phyloP scores from a whole-genome alignment of 2,329 filamentous ascomycete species.

The Venturia oleaginea region DNA sequence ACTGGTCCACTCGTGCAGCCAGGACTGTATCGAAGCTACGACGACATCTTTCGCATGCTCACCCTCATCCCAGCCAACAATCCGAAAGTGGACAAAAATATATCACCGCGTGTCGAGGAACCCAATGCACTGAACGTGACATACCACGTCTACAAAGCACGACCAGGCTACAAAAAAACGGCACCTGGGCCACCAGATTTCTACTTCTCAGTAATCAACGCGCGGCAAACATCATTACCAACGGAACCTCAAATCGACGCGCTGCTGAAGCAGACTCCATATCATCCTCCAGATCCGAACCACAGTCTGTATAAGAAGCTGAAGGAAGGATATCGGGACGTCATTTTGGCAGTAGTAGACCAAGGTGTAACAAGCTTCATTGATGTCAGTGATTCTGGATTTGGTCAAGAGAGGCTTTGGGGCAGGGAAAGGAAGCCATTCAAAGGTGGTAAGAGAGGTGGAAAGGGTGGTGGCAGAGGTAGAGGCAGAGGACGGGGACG shows the following conservation, averaged over 20 bases:
- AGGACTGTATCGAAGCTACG: constrained; percentile 46
- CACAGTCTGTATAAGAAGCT: constrained; percentile 58
- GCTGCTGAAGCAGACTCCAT: constrained; percentile 65
- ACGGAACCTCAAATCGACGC: constrained; percentile 61
- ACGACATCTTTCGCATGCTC: constrained; percentile 67
- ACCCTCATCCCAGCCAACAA: constrained; percentile 64
- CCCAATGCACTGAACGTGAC: constrained; percentile 48
- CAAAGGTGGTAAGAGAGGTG: constrained; percentile 11
- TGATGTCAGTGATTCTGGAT: constrained; percentile 68
- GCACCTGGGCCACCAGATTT: constrained; percentile 73
- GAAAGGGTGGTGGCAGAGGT: constrained; percentile 1
- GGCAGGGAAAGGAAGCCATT: constrained; percentile 6
- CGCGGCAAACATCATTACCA: constrained; percentile 58
- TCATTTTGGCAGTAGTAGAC: constrained; percentile 81
- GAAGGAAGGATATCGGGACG: constrained; percentile 76
- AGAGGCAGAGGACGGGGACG: constrained; percentile 12
- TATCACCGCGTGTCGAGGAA: constrained; percentile 21
- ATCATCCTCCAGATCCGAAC: constrained; percentile 49
- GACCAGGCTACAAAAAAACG: constrained; percentile 65
- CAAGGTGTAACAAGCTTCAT: constrained; percentile 84
- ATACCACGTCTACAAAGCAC: constrained; percentile 75
- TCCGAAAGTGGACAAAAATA: constrained; percentile 33
- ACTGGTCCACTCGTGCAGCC: constrained; percentile 42
- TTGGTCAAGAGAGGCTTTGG: constrained; percentile 59
- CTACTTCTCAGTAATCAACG: constrained; percentile 61